phyloP scores from a whole-genome alignment of 495 filamentous ascomycete genomes.

The Penicillium simplicissimum region DNA sequence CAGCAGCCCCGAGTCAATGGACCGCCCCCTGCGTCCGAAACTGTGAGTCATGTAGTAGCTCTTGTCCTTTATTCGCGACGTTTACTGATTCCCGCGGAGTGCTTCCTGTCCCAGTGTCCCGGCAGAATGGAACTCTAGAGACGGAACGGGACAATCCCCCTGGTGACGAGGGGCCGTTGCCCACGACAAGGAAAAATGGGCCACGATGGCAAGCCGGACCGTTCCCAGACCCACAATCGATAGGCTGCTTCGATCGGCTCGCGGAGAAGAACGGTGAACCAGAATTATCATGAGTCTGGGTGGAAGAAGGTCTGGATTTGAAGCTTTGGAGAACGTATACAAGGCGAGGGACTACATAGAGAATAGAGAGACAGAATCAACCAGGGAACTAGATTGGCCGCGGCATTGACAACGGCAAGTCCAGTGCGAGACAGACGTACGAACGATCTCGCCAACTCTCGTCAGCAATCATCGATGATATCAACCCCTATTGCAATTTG shows the following conservation, averaged over 20 bases:
- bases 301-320: background rate
- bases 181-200: slow-evolving; percentile 10
- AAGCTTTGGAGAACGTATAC: background rate
- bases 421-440: background rate
- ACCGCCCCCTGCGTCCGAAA: background rate
- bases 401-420: background rate
- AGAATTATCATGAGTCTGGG: background rate
- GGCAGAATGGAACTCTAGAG: slow-evolving; percentile 8
- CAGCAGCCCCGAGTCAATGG: slow-evolving; percentile 10
- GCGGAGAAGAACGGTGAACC: slow-evolving; percentile 12
- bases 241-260: slow-evolving; percentile 31
- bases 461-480: too few relatives aligned
- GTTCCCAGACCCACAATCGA: slow-evolving; percentile 28
- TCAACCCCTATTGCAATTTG: background rate
- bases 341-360: background rate
- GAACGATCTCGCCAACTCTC: background rate
- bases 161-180: background rate
- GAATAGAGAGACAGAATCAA: background rate
- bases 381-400: background rate
- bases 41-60: slow-evolving; percentile 12
- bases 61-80: background rate
- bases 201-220: slow-evolving; percentile 24
- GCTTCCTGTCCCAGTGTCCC: slow-evolving; percentile 2
- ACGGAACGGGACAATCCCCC: slow-evolving; percentile 5
- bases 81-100: background rate